Evolutionary conservation across 192 early-diverging fungal species (phyloP), one percentile per base, ranked within the genome.

Genomic region (Pilobolus umbonatus): DNA sequence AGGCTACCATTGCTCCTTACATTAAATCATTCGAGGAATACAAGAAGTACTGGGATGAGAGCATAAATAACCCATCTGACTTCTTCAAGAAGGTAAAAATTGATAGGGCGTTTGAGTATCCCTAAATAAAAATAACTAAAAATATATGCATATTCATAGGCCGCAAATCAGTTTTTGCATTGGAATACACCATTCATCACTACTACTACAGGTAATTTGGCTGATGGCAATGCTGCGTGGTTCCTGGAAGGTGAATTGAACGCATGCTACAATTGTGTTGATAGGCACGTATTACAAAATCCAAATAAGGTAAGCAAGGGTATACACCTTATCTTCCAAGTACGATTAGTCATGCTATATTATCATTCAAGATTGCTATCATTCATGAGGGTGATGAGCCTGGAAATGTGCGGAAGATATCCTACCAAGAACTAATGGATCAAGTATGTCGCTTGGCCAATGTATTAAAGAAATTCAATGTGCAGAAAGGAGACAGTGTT

Each of bases 231-330:
- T 72, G 82, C 90, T 61, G 83, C 92, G 30, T 98, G 95, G 95
- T 98, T 98, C 78, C 74, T 81, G 30, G 88, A 89, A 61, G 95
- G 95, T 39, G 73, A 88, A 64, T 78, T 98, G 62, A 98, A 98
- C 67, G 90, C 86, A n/a, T 81, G 87, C 26, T 90, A 89, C 80
- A 98, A 98, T 83, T 95, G 93, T 76, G 87, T 98, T 30, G 95
- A 98, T 71, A 87, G 95, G 42, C 91, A 93, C 74, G 95, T 94
- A 30, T 46, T 81, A 21, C 60, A 73, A 42, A 77, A 87, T 57
- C 94, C 94, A 14, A 75, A 84, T 65, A 81, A 81, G 77, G 68
- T 88, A 42, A 42, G 39, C 39, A 42, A 17, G 12, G 19, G 5
- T 17, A 42, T 42, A 17, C 14, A 42, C 39, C 11, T 35, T 35